Conservation (phyloP, 2,329 filamentous ascomycete genomes). For the Celoporthe dispersa region DNA sequence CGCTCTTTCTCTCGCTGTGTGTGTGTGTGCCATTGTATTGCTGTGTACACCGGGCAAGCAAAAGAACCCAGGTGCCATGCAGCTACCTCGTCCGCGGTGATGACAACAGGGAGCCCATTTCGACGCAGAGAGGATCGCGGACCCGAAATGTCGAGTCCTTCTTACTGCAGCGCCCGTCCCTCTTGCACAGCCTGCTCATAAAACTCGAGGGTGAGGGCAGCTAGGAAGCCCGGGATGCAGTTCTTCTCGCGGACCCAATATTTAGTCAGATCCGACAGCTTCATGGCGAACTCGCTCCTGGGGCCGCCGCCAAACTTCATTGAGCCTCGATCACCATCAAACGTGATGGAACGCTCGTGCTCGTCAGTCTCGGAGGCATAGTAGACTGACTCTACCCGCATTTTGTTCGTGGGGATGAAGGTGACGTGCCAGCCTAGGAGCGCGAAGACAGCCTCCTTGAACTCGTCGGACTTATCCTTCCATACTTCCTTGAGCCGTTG, state of each 20-base stretch:
- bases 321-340: conserved; percentile 90
- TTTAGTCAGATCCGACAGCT: conserved; percentile 84
- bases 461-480: conserved; percentile 88
- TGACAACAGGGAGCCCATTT: neutral
- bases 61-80: neutral
- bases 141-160: neutral
- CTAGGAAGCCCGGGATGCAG: conserved; percentile 90
- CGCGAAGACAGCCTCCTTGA: conserved; percentile 91
- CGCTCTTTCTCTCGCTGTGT: too few relatives aligned
- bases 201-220: conserved; percentile 90
- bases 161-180: conserved; percentile 10
- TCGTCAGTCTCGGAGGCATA: conserved; percentile 71
- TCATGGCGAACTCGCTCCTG: conserved; percentile 80
- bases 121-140: neutral
- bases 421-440: conserved; percentile 94
- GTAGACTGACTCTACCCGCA: conserved; percentile 86
- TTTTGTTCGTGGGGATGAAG: conserved; percentile 96
- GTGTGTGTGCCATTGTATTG: too few relatives aligned
- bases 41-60: neutral
- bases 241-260: conserved; percentile 97
- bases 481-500: conserved; percentile 90
- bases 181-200: conserved; percentile 66
- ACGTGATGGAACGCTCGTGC: conserved; percentile 76
- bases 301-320: conserved; percentile 98
- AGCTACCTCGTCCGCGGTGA: neutral